phyloP scores from a whole-genome alignment of 2,329 filamentous ascomycete genomes.

The Cryphonectria naterciae region DNA sequence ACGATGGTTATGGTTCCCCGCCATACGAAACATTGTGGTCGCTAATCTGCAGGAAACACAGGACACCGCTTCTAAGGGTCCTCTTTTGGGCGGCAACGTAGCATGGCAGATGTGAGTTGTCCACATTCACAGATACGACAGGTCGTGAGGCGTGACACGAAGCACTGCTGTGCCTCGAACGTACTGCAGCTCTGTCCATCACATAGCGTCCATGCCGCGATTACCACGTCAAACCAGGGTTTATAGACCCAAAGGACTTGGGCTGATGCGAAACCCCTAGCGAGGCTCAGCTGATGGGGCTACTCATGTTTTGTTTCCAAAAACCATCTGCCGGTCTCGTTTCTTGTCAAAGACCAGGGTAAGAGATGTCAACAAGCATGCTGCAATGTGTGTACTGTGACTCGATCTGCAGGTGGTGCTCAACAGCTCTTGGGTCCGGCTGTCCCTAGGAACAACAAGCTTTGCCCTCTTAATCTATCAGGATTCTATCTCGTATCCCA shows the following conservation, averaged over 20 bases:
- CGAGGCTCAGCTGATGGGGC: background rate
- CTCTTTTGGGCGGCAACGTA: background rate
- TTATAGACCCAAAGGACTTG: background rate
- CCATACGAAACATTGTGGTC: background rate
- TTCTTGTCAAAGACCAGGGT: background rate
- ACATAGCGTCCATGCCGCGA: background rate
- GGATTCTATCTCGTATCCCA: background rate
- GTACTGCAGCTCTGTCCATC: background rate
- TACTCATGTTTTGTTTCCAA: background rate
- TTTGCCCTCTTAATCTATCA: background rate
- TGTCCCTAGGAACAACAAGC: background rate
- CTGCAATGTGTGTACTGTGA: background rate
- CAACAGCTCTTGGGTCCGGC: background rate
- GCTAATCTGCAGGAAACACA: background rate
- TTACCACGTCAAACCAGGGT: background rate
- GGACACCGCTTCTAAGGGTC: background rate
- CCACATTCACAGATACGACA: slow-evolving; percentile 8
- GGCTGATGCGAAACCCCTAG: background rate
- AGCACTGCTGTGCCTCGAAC: background rate
- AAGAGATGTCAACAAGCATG: background rate
- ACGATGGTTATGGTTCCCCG: background rate
- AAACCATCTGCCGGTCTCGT: background rate
- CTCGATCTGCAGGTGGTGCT: background rate
- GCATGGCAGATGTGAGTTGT: background rate
- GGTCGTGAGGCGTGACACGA: slow-evolving; percentile 7